Evolutionary conservation across 371 early-diverging fungal species (phyloP).

Genomic region (Mucor piriformis): DNA sequence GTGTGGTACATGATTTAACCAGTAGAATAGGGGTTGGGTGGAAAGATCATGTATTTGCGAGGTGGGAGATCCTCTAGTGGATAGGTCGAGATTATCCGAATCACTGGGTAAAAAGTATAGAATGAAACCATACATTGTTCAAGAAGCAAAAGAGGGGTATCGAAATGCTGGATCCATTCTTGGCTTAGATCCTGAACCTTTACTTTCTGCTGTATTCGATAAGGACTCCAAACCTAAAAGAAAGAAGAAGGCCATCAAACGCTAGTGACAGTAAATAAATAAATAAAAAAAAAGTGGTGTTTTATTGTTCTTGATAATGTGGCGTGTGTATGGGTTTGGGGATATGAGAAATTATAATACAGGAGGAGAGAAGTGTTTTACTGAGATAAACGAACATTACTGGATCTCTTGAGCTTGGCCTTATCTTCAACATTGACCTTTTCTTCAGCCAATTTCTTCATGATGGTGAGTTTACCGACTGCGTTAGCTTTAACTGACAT

Average conservation of each 20-base stretch:
- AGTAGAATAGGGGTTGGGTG: constrained; percentile 52
- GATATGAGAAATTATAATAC: not conserved
- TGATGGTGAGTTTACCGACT: constrained; percentile 71
- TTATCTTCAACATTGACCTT: constrained; percentile 33
- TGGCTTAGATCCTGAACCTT: constrained; percentile 29
- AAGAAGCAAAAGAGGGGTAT: constrained; percentile 48
- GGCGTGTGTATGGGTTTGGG: not conserved
- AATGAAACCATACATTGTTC: constrained; percentile 20
- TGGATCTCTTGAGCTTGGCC: constrained; percentile 28
- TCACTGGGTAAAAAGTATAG: constrained; percentile 29
- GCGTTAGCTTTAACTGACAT: constrained; percentile 73
- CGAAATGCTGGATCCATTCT: constrained; percentile 35
- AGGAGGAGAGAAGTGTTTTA: not conserved
- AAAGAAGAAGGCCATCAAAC: not conserved
- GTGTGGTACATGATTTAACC: no score
- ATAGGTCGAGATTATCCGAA: constrained; percentile 33
- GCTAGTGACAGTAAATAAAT: not conserved
- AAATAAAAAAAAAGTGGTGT: not conserved
- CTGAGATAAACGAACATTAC: not conserved
- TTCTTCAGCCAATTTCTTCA: constrained; percentile 64
- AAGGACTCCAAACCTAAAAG: not conserved
- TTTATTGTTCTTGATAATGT: not conserved
- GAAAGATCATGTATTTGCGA: constrained; percentile 23
- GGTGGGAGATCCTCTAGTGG: constrained; percentile 39
- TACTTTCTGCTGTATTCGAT: constrained; percentile 14